Evolutionary conservation across 495 filamentous ascomycete species (phyloP).

Genomic region (Xylaria grammica): DNA sequence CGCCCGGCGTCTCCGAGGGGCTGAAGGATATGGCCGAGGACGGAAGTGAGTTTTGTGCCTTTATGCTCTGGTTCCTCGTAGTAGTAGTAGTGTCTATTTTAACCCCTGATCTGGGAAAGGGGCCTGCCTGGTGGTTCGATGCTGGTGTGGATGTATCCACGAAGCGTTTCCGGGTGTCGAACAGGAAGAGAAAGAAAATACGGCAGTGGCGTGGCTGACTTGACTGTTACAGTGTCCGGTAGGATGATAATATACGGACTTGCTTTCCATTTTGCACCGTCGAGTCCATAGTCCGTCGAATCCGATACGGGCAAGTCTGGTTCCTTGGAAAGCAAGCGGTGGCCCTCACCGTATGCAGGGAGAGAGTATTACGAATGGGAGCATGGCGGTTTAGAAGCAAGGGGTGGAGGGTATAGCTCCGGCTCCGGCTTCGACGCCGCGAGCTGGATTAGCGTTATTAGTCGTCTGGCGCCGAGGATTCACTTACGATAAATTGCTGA

Average conservation of each 20-base stretch:
- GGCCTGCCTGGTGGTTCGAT: too few species aligned
- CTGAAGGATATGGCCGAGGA: constrained; percentile 15
- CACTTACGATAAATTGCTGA: too few species aligned
- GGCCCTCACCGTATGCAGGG: too few species aligned
- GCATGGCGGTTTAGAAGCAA: too few species aligned
- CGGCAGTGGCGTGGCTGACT: background rate
- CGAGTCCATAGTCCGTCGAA: background rate
- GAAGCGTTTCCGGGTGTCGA: too few species aligned
- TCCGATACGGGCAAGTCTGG: background rate
- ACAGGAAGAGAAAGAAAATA: background rate
- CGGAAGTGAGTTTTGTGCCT: constrained; percentile 5
- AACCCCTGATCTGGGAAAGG: too few species aligned
- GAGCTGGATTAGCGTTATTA: too few species aligned
- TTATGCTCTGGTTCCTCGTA: background rate
- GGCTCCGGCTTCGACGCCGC: too few species aligned
- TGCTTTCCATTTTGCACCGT: constrained; percentile 15
- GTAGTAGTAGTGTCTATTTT: background rate
- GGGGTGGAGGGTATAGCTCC: too few species aligned
- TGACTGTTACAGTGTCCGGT: constrained; percentile 7
- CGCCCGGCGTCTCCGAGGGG: constrained; percentile 12
- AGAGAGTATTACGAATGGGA: background rate
- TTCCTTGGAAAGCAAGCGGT: too few species aligned
- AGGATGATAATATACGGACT: constrained; percentile 26
- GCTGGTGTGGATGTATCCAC: too few species aligned
- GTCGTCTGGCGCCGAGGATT: too few species aligned